Conservation (phyloP, 495 filamentous ascomycete genomes). For the Glonium stellatum region DNA sequence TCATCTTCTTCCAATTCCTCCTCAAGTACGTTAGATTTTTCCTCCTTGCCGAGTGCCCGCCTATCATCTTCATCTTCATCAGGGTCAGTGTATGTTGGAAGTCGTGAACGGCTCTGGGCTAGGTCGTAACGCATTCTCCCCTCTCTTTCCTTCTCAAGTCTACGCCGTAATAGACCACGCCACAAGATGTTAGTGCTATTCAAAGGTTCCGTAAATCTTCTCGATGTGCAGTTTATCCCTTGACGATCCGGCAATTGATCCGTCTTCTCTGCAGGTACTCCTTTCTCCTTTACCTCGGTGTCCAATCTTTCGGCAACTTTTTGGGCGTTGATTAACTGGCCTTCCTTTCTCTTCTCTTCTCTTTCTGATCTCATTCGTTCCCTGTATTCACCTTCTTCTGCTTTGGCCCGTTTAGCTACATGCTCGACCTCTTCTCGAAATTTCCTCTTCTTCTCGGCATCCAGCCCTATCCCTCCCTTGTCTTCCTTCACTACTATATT, state of each 20-base stretch:
- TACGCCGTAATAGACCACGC: constrained; percentile 60
- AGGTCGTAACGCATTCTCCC: constrained; percentile 60
- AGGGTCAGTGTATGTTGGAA: constrained; percentile 47
- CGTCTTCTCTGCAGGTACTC: constrained; percentile 4
- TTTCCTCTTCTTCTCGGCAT: constrained; percentile 75
- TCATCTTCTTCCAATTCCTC: constrained; percentile 81
- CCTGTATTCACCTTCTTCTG: constrained; percentile 68
- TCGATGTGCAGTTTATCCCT: background rate
- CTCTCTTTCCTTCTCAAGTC: constrained; percentile 64
- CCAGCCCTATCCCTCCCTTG: constrained; percentile 76
- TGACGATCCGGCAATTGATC: constrained; percentile 10
- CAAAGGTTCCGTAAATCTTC: constrained; percentile 32
- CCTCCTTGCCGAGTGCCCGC: constrained; percentile 44
- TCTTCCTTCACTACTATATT: constrained; percentile 66
- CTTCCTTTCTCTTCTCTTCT: constrained; percentile 62
- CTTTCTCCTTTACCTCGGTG: constrained; percentile 38
- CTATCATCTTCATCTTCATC: constrained; percentile 52
- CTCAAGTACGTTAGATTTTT: constrained; percentile 49
- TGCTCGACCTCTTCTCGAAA: constrained; percentile 54
- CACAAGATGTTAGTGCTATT: constrained; percentile 71
- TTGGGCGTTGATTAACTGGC: constrained; percentile 64
- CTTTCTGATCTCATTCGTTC: constrained; percentile 65
- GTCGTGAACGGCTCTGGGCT: constrained; percentile 41
- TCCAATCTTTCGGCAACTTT: constrained; percentile 73
- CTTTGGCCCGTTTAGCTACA: constrained; percentile 53